phyloP scores from a whole-genome alignment of 768 basidiomycete genomes.

The Boletus rex-veris region DNA sequence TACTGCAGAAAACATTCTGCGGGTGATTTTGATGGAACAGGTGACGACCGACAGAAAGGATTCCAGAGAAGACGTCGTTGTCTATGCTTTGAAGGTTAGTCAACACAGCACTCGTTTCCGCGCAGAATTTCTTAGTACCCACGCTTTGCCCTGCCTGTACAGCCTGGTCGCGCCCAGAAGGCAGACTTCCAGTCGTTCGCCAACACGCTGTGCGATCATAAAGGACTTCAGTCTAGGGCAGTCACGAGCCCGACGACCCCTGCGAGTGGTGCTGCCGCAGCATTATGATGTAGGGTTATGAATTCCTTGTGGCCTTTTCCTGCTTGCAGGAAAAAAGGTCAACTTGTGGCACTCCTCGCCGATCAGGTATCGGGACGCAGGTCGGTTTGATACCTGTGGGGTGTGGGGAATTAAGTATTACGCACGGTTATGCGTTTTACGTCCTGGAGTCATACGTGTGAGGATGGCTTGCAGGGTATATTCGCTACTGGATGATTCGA shows the following conservation, averaged over 20 bases:
- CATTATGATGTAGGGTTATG: slow-evolving; percentile 11
- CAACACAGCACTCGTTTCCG: not conserved
- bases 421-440: slow-evolving; percentile 4
- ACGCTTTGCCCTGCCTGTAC: slow-evolving; percentile 1
- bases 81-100: slow-evolving; percentile 64
- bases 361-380: slow-evolving; percentile 19
- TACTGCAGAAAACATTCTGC: slow-evolving; percentile 50
- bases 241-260: not conserved
- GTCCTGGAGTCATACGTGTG: slow-evolving; percentile 4
- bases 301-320: not conserved
- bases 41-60: slow-evolving; percentile 25
- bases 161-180: slow-evolving; percentile 42
- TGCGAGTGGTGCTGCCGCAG: slow-evolving; percentile 4
- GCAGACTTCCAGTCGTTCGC: slow-evolving; percentile 55
- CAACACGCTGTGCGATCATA: slow-evolving; percentile 40
- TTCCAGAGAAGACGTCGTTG: slow-evolving; percentile 42
- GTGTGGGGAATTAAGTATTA: slow-evolving; percentile 16
- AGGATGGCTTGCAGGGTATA: not conserved
- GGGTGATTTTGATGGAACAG: slow-evolving; percentile 52
- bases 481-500: slow-evolving; percentile 8
- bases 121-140: not conserved
- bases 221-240: slow-evolving; percentile 24
- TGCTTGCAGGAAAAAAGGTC: not conserved
- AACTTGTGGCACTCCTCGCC: slow-evolving; percentile 3
- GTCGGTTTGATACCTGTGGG: slow-evolving; percentile 15